Evolutionary conservation across 2,329 filamentous ascomycete genomes (phyloP).

Genomic region (Penicillium glabrum): DNA sequence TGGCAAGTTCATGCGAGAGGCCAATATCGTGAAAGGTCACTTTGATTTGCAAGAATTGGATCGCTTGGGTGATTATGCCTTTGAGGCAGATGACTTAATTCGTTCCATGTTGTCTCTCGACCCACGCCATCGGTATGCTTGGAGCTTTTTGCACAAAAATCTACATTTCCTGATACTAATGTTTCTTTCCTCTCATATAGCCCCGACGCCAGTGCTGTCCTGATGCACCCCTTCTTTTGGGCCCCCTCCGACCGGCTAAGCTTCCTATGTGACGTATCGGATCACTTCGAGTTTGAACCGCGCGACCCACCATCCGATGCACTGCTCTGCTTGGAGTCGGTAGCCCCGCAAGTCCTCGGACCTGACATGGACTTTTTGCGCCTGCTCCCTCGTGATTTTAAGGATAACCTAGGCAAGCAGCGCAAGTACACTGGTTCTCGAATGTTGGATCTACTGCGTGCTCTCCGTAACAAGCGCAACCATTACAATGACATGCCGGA

Average conservation of each 20-base stretch:
- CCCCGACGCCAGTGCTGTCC: conserved; percentile 74
- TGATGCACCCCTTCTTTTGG: conserved; percentile 98
- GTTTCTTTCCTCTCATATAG: conserved; percentile 18
- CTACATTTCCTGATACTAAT: neutral
- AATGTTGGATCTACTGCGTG: conserved; percentile 82
- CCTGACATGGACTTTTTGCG: conserved; percentile 75
- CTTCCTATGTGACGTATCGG: conserved; percentile 94
- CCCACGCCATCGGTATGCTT: conserved; percentile 57
- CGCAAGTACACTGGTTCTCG: conserved; percentile 86
- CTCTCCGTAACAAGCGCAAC: conserved; percentile 92
- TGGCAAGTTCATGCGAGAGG: conserved; percentile 91
- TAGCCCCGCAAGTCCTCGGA: conserved; percentile 43
- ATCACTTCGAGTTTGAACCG: conserved; percentile 91
- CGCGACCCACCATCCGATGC: conserved; percentile 75
- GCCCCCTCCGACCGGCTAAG: conserved; percentile 79
- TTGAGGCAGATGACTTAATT: conserved; percentile 85
- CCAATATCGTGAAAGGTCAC: conserved; percentile 92
- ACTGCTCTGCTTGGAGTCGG: conserved; percentile 59
- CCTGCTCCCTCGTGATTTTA: conserved; percentile 74
- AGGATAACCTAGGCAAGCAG: conserved; percentile 88
- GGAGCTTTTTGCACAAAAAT: neutral
- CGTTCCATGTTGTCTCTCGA: conserved; percentile 72
- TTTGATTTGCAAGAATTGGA: conserved; percentile 71
- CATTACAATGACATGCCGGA: conserved; percentile 97
- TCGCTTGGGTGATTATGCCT: conserved; percentile 76